Evolutionary conservation across 805 yeast genomes (phyloP).

Genomic region (Suhomyces kilbournensis): DNA sequence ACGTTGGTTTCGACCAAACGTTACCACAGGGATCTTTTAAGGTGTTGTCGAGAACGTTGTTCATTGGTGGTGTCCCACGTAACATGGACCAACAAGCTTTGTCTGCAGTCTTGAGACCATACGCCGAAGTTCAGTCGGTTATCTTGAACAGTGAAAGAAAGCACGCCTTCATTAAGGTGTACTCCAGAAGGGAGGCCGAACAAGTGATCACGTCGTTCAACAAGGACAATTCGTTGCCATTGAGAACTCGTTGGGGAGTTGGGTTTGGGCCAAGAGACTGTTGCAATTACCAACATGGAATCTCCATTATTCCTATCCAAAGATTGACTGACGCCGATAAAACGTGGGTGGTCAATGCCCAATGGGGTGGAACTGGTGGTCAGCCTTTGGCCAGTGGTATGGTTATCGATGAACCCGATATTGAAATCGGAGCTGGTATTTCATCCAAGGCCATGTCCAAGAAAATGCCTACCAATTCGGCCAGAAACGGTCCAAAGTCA

Average conservation of each 20-base stretch:
- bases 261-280: constrained; percentile 99
- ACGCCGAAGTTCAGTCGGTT: constrained; percentile 88
- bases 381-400: constrained; percentile 73
- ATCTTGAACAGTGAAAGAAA: constrained; percentile 84
- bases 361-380: constrained; percentile 98
- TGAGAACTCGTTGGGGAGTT: constrained; percentile 97
- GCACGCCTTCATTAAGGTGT: constrained; percentile 95
- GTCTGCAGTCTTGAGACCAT: constrained; percentile 70
- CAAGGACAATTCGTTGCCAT: constrained; percentile 57
- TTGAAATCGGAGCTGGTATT: constrained; percentile 91
- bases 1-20: constrained; percentile 64
- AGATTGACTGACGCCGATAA: constrained; percentile 93
- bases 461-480: constrained; percentile 88
- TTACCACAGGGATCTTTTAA: constrained; percentile 77
- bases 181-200: constrained; percentile 89
- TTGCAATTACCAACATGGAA: constrained; percentile 90
- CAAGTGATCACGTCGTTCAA: constrained; percentile 69
- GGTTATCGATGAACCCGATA: constrained; percentile 95
- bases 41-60: constrained; percentile 85
- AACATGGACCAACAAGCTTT: constrained; percentile 75
- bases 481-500: constrained; percentile 82
- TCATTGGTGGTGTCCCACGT: constrained; percentile 90
- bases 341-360: constrained; percentile 84
- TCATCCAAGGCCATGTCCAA: constrained; percentile 88
- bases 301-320: constrained; percentile 79